These are phyloP conservation scores for Piper betle DNA, from an alignment of 164 flowering plant genomes.

Conservation along the genomic window DNA sequence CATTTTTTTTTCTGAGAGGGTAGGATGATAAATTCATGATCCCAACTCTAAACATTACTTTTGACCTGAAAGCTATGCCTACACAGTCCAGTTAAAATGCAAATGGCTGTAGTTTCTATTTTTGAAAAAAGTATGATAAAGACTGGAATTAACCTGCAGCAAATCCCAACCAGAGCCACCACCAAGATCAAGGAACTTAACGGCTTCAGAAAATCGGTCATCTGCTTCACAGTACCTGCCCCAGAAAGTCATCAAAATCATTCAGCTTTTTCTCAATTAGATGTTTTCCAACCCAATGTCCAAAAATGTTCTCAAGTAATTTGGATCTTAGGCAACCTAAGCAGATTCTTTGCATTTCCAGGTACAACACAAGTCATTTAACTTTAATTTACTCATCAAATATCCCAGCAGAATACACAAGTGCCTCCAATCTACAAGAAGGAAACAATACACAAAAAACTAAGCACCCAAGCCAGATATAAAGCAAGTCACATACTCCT, in stretches of 20 bases:
- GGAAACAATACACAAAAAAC: too few relatives aligned
- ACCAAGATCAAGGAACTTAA: conserved; percentile 74
- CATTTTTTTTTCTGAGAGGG: too few relatives aligned
- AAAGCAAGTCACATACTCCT: conserved; percentile 54
- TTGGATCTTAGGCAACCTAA: too few relatives aligned
- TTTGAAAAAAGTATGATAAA: neutral
- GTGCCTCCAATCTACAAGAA: too few relatives aligned
- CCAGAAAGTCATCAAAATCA: neutral
- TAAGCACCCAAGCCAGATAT: too few relatives aligned
- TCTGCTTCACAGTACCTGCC: conserved; percentile 84
- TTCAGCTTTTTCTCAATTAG: neutral
- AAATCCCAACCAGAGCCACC: conserved; percentile 92
- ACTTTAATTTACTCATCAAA: neutral
- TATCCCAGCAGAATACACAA: neutral
- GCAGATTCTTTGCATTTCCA: too few relatives aligned
- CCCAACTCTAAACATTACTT: neutral
- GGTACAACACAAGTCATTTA: too few relatives aligned
- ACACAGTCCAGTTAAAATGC: neutral
- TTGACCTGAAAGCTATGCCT: neutral
- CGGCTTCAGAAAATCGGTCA: conserved; percentile 73
- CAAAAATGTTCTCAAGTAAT: neutral
- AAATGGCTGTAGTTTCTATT: neutral
- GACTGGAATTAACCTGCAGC: conserved; percentile 47
- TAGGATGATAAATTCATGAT: too few relatives aligned
- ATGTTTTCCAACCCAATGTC: neutral